These are phyloP conservation scores for Russula sp. DNA, from an alignment of 768 basidiomycete species.

Conservation along the genomic window DNA sequence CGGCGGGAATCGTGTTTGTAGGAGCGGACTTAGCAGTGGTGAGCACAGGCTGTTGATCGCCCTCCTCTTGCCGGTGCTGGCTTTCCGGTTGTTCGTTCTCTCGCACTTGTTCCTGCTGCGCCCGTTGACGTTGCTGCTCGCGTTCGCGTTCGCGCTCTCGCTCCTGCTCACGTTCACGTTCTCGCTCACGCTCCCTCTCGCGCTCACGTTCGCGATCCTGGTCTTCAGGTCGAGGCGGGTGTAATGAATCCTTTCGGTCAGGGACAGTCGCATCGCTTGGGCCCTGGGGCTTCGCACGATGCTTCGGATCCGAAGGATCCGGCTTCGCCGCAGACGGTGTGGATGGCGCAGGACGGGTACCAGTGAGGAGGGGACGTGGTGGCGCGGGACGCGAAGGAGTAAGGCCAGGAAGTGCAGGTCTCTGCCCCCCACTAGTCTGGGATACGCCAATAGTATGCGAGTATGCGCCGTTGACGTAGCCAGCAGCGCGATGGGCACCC, in stretches of 20 bases:
- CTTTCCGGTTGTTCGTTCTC: slow-evolving; percentile 30
- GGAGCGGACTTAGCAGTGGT: slow-evolving; percentile 39
- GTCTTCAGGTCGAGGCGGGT: slow-evolving; percentile 13
- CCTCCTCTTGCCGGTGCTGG: slow-evolving; percentile 26
- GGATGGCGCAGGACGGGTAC: slow-evolving; percentile 46
- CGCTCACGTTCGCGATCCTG: slow-evolving; percentile 31
- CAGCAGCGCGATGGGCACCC: slow-evolving; percentile 54
- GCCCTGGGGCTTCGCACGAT: slow-evolving; percentile 54
- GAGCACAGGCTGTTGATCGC: slow-evolving; percentile 27
- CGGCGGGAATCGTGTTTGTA: slow-evolving; percentile 37
- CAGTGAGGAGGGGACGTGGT: slow-evolving; percentile 55
- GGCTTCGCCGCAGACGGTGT: slow-evolving; percentile 45
- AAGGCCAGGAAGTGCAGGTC: slow-evolving; percentile 29
- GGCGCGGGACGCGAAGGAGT: slow-evolving; percentile 63
- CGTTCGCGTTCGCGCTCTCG: slow-evolving; percentile 14
- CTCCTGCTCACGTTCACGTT: slow-evolving; percentile 22
- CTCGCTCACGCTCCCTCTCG: slow-evolving; percentile 26
- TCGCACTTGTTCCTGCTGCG: slow-evolving; percentile 21
- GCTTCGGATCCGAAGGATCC: slow-evolving; percentile 56
- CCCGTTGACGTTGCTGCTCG: slow-evolving; percentile 24
- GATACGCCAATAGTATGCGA: slow-evolving; percentile 36
- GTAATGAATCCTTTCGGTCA: slow-evolving; percentile 45
- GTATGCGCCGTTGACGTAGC: slow-evolving; percentile 51
- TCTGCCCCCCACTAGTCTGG: slow-evolving; percentile 25
- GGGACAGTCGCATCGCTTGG: slow-evolving; percentile 34